Evolutionary conservation across 768 basidiomycete genomes (phyloP).

Genomic region (Phanerochaete carnosa): DNA sequence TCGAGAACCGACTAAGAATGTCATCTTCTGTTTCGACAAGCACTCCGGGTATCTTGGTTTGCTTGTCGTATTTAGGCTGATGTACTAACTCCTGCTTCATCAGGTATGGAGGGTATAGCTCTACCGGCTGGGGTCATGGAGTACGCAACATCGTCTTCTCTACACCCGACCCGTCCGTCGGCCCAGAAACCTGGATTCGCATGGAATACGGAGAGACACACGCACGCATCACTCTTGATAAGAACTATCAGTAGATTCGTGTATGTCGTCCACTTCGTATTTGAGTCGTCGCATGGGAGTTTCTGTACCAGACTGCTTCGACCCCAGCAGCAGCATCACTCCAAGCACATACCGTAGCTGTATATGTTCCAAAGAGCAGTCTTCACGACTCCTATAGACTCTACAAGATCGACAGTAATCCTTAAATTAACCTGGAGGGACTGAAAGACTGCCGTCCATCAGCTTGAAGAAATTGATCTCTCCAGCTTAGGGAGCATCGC

Average conservation of each 20-base stretch:
- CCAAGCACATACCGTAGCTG: too few species aligned
- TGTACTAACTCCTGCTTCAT: not conserved
- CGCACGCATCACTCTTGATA: constrained; percentile 50
- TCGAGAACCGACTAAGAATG: constrained; percentile 55
- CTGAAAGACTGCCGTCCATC: too few species aligned
- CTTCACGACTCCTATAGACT: too few species aligned
- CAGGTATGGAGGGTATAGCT: constrained; percentile 66
- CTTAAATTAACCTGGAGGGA: too few species aligned
- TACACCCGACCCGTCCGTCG: constrained; percentile 40
- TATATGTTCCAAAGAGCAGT: too few species aligned
- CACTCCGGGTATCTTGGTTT: constrained; percentile 56
- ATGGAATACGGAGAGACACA: constrained; percentile 56
- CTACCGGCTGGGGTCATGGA: constrained; percentile 56
- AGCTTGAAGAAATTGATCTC: too few species aligned
- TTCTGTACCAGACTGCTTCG: not conserved
- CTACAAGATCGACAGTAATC: too few species aligned
- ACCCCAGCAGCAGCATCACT: too few species aligned
- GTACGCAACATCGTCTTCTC: constrained; percentile 61
- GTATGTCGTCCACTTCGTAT: too few species aligned
- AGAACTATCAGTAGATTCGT: constrained; percentile 27
- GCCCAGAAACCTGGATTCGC: constrained; percentile 63
- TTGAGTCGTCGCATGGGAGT: not conserved
- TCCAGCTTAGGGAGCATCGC: too few species aligned
- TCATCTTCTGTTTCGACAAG: constrained; percentile 76
- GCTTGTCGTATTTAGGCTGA: not conserved